Conservation (phyloP, 2,329 filamentous ascomycete genomes). For the Ascochyta clinopodiicola region DNA sequence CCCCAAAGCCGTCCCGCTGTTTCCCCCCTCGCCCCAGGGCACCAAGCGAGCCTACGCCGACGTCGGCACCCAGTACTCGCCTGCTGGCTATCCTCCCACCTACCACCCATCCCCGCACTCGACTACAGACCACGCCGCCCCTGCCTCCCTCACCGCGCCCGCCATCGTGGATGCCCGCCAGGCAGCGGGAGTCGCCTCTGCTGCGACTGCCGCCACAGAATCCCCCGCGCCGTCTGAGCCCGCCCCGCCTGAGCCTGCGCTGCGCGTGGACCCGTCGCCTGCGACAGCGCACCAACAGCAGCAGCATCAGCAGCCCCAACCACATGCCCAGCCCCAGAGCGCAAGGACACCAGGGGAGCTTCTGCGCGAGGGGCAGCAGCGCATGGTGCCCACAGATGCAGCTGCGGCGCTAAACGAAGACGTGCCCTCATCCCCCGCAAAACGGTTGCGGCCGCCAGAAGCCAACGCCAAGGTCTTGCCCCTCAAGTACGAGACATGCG, state of each 20-base stretch:
- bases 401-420: neutral
- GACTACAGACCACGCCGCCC: conserved; percentile 2
- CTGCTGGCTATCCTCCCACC: conserved; percentile 55
- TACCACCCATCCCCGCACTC: conserved; percentile 32
- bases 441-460: conserved; percentile 44
- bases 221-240: conserved; percentile 37
- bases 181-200: conserved; percentile 42
- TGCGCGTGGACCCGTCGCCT: conserved; percentile 45
- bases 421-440: conserved; percentile 37
- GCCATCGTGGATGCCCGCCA: conserved; percentile 26
- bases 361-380: conserved; percentile 11
- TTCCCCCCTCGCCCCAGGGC: conserved; percentile 36
- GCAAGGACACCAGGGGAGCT: conserved; percentile 22
- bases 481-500: conserved; percentile 78
- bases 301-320: neutral
- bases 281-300: conserved; percentile 21
- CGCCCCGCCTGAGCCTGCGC: conserved; percentile 37
- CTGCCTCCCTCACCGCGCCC: conserved; percentile 20
- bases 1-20: conserved; percentile 33
- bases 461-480: conserved; percentile 67
- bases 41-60: conserved; percentile 53
- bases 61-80: conserved; percentile 63
- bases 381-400: conserved; percentile 1
- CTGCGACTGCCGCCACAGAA: conserved; percentile 40
- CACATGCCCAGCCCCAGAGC: conserved; percentile 20